A percentile compares a stretch with the other conserved stretches of the same genome.
Evolutionary conservation across 1,284 basidiomycete genomes (phyloP).

Genomic region (Coniferiporia sulphurascens): DNA sequence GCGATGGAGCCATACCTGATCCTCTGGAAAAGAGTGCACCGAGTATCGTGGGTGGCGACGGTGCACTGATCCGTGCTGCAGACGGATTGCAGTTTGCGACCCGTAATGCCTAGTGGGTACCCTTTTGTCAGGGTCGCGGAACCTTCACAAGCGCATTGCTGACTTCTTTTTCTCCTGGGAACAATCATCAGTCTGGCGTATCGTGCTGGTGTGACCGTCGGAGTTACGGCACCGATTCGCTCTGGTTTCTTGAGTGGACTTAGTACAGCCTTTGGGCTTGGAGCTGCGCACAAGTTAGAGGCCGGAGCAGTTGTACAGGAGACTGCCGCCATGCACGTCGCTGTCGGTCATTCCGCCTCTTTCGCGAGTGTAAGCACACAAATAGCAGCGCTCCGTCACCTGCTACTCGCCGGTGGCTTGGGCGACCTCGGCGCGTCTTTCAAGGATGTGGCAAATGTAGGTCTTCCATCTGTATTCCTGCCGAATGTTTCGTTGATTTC

Average conservation of each 20-base stretch:
- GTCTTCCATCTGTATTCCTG: constrained; percentile 28
- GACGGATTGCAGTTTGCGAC: constrained; percentile 74
- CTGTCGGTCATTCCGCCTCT: constrained; percentile 39
- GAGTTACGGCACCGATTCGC: constrained; percentile 39
- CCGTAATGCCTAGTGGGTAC: constrained; percentile 66
- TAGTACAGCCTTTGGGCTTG: constrained; percentile 44
- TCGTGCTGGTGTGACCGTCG: constrained; percentile 24
- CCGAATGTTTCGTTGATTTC: background rate
- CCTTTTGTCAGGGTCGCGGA: constrained; percentile 40
- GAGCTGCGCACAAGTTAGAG: constrained; percentile 34
- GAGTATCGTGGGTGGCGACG: constrained; percentile 42
- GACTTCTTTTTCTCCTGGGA: constrained; percentile 50
- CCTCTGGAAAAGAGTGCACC: constrained; percentile 43
- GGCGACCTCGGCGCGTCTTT: constrained; percentile 52
- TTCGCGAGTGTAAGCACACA: constrained; percentile 23
- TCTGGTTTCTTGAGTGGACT: constrained; percentile 39
- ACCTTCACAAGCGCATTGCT: constrained; percentile 58
- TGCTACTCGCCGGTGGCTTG: constrained; percentile 47
- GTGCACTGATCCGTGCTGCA: constrained; percentile 51
- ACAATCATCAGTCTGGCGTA: constrained; percentile 59
- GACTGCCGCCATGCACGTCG: constrained; percentile 68
- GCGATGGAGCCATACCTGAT: constrained; percentile 58
- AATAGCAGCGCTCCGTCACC: constrained; percentile 42
- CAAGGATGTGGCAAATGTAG: constrained; percentile 38
- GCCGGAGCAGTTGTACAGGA: constrained; percentile 36